Evolutionary conservation across 192 early-diverging fungal species (phyloP).

Genomic region (Coemansia umbellata): DNA sequence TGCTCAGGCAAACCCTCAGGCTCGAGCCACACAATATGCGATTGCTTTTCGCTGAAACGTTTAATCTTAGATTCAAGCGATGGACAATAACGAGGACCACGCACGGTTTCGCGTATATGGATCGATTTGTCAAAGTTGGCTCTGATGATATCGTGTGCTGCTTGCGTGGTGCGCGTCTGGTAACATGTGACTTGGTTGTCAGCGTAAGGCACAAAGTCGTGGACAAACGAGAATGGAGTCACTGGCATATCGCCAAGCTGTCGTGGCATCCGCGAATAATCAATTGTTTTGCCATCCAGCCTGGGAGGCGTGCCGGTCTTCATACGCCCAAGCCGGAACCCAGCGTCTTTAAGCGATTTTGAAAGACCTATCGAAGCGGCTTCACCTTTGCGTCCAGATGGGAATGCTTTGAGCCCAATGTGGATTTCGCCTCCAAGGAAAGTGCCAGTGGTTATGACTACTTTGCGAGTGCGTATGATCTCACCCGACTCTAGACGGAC

Average conservation of each 20-base stretch:
- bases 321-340: conserved; percentile 71
- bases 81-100: conserved; percentile 78
- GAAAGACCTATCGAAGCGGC: conserved; percentile 73
- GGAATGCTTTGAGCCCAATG: conserved; percentile 65
- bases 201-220: conserved; percentile 66
- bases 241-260: conserved; percentile 71
- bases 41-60: conserved; percentile 62
- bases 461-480: conserved; percentile 61
- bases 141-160: conserved; percentile 63
- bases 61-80: conserved; percentile 79
- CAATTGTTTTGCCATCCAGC: conserved; percentile 69
- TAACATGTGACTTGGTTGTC: conserved; percentile 68
- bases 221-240: conserved; percentile 72
- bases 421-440: conserved; percentile 82
- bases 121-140: conserved; percentile 75
- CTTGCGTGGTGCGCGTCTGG: conserved; percentile 68
- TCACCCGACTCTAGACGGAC: conserved; percentile 66
- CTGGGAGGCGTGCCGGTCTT: conserved; percentile 84
- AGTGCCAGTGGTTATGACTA: conserved; percentile 78
- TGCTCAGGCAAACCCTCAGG: conserved; percentile 73
- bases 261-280: conserved; percentile 60
- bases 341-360: conserved; percentile 66
- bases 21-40: conserved; percentile 76
- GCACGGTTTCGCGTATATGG: conserved; percentile 80
- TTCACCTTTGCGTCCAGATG: conserved; percentile 71